Conservation (phyloP, 2,329 filamentous ascomycete species). For the Cladosporium oxysporum region DNA sequence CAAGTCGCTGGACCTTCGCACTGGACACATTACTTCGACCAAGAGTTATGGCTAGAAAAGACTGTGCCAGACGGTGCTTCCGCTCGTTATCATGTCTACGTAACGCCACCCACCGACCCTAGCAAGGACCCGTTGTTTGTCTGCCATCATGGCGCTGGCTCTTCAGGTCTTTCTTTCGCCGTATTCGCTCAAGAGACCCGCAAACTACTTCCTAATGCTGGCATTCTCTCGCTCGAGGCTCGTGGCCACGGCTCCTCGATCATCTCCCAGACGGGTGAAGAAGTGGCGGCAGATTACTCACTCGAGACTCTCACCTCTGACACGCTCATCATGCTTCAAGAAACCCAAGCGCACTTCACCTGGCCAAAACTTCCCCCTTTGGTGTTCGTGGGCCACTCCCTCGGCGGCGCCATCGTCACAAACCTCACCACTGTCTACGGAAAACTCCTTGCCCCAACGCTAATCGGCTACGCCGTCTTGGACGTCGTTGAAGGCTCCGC, state of each 20-base stretch:
- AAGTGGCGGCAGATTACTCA: constrained; percentile 62
- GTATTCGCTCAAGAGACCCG: constrained; percentile 75
- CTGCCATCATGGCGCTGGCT: constrained; percentile 92
- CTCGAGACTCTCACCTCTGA: constrained; percentile 74
- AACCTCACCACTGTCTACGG: constrained; percentile 67
- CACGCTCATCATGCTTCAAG: constrained; percentile 65
- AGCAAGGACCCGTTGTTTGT: constrained; percentile 80
- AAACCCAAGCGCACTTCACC: constrained; percentile 66
- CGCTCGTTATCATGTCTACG: constrained; percentile 79
- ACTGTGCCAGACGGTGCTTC: constrained; percentile 42
- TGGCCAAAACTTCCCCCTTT: constrained; percentile 75
- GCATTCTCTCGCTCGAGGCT: constrained; percentile 82
- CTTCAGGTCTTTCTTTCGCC: constrained; percentile 89
- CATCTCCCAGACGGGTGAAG: constrained; percentile 43
- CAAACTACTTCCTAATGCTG: constrained; percentile 74
- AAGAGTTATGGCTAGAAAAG: constrained; percentile 74
- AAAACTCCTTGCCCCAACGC: constrained; percentile 57
- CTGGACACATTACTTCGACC: constrained; percentile 90
- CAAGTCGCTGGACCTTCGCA: constrained; percentile 63
- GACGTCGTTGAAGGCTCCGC: constrained; percentile 95
- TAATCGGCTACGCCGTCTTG: constrained; percentile 85
- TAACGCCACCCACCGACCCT: constrained; percentile 68
- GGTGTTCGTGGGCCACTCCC: constrained; percentile 85
- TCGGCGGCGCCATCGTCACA: constrained; percentile 89
- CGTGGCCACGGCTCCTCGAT: constrained; percentile 78